A percentile compares a stretch with the other conserved stretches of the same genome.
These are phyloP conservation scores for Tolypocladium ovalisporum DNA, from an alignment of 2,329 filamentous ascomycete genomes.

Conservation along the genomic window DNA sequence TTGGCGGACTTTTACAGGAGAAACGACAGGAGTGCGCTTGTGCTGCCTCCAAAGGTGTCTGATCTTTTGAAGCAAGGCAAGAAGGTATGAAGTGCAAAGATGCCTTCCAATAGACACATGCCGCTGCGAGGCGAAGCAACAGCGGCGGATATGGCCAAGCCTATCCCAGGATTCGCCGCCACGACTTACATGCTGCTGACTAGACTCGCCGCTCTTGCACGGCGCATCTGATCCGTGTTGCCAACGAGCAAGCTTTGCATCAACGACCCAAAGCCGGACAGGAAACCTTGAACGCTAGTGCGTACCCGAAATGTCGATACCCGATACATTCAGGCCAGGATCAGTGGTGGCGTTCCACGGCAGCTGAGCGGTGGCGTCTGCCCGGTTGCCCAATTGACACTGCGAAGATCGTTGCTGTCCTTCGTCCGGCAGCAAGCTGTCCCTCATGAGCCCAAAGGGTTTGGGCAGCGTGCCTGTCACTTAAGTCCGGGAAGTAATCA, in stretches of 20 bases:
- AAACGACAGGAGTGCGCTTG: slow-evolving; percentile 75
- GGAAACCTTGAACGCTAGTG: not conserved
- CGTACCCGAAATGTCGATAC: not conserved
- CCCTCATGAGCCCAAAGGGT: no score
- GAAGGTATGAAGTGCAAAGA: slow-evolving; percentile 33
- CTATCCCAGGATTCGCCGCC: not conserved
- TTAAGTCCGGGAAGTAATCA: no score
- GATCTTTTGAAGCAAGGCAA: slow-evolving; percentile 56
- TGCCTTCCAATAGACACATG: not conserved
- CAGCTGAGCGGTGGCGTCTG: not conserved
- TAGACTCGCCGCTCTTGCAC: no score
- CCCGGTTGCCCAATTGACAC: not conserved
- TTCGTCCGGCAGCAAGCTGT: not conserved
- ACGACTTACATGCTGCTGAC: not conserved
- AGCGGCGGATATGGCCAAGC: not conserved
- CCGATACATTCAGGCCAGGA: not conserved
- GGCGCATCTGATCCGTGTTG: no score
- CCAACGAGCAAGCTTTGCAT: no score
- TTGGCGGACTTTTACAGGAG: slow-evolving; percentile 85
- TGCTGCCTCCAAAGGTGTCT: slow-evolving; percentile 85
- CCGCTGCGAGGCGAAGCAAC: not conserved
- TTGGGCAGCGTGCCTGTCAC: no score
- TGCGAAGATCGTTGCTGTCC: not conserved
- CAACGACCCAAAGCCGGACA: not conserved
- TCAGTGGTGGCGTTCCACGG: not conserved